Percentiles rank a stretch among this genome's conserved stretches.
Evolutionary conservation across 2,329 filamentous ascomycete genomes (phyloP).

Genomic region (Fusarium pseudonygamai): DNA sequence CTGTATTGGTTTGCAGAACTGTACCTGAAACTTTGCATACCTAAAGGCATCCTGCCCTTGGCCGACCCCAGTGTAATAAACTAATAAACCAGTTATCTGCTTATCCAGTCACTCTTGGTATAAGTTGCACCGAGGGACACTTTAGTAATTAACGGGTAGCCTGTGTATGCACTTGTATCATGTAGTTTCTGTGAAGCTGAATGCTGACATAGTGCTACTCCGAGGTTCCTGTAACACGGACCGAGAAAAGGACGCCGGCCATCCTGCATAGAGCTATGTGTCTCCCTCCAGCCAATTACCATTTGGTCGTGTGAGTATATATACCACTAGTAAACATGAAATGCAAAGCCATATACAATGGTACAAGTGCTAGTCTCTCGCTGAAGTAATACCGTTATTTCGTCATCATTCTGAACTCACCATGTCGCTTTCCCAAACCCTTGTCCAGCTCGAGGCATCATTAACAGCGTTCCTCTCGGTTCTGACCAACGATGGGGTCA

Average conservation of each 20-base stretch:
- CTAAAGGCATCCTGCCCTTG: too few relatives aligned
- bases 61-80: too few relatives aligned
- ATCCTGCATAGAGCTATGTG: not conserved
- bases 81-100: not conserved
- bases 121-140: not conserved
- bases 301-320: not conserved
- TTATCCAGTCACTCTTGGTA: not conserved
- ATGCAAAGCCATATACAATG: not conserved
- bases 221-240: not conserved
- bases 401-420: not conserved
- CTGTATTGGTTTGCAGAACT: rapidly evolving
- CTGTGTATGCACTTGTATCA: rapidly evolving
- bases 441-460: not conserved
- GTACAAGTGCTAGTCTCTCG: not conserved
- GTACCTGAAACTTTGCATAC: not conserved
- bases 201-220: not conserved
- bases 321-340: not conserved
- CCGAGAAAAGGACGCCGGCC: not conserved
- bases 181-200: not conserved
- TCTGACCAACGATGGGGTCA: not conserved
- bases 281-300: not conserved
- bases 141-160: rapidly evolving
- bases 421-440: not conserved
- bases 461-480: not conserved
- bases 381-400: not conserved